phyloP scores from a whole-genome alignment of 1,284 basidiomycete species.

The Trametes sp. region DNA sequence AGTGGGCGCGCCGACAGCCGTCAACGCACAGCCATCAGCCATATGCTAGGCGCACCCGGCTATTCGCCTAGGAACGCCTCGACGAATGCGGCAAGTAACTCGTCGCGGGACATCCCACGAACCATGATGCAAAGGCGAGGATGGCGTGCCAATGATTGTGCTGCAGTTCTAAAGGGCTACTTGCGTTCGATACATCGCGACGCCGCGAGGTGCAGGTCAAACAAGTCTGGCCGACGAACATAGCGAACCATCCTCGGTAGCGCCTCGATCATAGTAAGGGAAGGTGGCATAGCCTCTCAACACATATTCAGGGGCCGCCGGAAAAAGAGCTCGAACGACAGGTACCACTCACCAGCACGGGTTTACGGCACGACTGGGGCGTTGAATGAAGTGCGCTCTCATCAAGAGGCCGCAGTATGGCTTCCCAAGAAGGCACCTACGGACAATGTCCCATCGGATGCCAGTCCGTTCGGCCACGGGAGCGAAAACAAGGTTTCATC shows the following conservation, averaged over 20 bases:
- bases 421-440: not conserved
- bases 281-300: not conserved
- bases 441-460: not conserved
- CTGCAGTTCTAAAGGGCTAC: not conserved
- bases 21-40: conserved; percentile 15
- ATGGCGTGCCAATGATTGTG: not conserved
- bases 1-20: conserved; percentile 5
- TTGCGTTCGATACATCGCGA: not conserved
- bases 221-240: not conserved
- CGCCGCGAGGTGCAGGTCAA: not conserved
- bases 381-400: not conserved
- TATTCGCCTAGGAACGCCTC: conserved; percentile 7
- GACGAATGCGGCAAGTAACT: not conserved
- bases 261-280: not conserved
- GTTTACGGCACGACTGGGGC: not conserved
- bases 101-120: conserved; percentile 2
- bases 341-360: conserved; percentile 2
- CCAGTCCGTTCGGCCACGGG: not conserved
- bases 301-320: not conserved
- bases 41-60: not conserved
- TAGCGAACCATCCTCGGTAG: not conserved
- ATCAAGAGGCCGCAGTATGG: not conserved
- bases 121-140: not conserved
- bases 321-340: not conserved
- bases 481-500: conserved; percentile 14